A percentile compares a stretch with the other conserved stretches of the same genome.
Conservation (phyloP, 495 filamentous ascomycete genomes). For the Stereocaulon alpinum region DNA sequence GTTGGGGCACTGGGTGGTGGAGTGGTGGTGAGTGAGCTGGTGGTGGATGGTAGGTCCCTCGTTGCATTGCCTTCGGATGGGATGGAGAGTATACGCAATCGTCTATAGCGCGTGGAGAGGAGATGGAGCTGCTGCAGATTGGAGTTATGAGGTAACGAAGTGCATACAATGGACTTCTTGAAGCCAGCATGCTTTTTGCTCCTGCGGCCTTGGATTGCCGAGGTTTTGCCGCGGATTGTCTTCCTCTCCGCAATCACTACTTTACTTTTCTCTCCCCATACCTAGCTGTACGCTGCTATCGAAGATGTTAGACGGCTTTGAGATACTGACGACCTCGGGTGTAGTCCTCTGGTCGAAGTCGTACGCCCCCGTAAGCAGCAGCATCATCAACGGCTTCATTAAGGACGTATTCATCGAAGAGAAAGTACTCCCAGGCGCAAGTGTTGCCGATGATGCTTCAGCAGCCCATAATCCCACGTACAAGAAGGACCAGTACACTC, state of each 20-base stretch:
- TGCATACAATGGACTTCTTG: background rate
- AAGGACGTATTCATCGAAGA: conserved; percentile 96
- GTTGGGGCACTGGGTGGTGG: conserved; percentile 95
- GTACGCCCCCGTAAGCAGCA: conserved; percentile 66
- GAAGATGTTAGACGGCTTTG: conserved; percentile 85
- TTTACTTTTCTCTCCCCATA: background rate
- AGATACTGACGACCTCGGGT: conserved; percentile 89
- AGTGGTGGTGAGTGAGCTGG: conserved; percentile 86
- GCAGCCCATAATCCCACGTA: conserved; percentile 57
- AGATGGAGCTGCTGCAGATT: background rate
- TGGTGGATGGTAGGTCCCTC: conserved; percentile 60
- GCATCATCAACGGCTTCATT: conserved; percentile 88
- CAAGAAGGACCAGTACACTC: conserved; percentile 85
- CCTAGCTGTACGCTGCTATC: background rate
- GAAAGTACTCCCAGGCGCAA: conserved; percentile 52
- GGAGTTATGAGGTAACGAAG: background rate
- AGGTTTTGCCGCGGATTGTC: background rate
- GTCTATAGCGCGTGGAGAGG: background rate
- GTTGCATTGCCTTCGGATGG: conserved; percentile 53
- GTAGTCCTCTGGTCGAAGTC: conserved; percentile 93
- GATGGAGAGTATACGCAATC: no score
- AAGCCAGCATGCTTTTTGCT: background rate
- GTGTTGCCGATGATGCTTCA: conserved; percentile 45
- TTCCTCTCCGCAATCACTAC: background rate
- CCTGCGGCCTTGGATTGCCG: conserved; percentile 9